Conservation (phyloP, 441 rosid species). For the Pelargonium myrrhifolium region DNA sequence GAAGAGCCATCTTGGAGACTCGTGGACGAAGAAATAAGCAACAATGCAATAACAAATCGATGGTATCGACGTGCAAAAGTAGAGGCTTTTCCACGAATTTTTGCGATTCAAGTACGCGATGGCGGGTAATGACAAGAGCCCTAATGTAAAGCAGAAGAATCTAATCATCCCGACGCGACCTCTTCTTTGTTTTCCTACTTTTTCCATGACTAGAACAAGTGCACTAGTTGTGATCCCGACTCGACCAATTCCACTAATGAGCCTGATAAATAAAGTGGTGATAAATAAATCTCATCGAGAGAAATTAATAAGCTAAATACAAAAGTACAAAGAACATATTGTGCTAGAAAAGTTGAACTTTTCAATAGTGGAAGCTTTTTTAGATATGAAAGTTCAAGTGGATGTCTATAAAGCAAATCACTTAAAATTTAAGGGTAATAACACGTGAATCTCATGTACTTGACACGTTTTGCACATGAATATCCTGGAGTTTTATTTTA, state of each 20-base stretch:
- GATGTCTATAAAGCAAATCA: too few species aligned
- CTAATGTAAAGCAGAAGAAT: slow-evolving; percentile 16
- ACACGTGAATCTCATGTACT: too few species aligned
- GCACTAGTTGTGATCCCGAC: slow-evolving; percentile 21
- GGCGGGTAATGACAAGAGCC: slow-evolving; percentile 21
- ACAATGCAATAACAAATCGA: slow-evolving; percentile 16
- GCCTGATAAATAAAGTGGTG: too few species aligned
- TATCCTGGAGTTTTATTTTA: too few species aligned
- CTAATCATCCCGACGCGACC: slow-evolving; percentile 18
- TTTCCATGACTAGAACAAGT: slow-evolving; percentile 19
- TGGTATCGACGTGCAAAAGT: slow-evolving; percentile 28
- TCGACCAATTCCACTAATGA: slow-evolving; percentile 19
- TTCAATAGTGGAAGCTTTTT: too few species aligned
- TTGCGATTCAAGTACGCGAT: slow-evolving; percentile 19
- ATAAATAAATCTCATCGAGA: too few species aligned
- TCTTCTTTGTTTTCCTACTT: slow-evolving; percentile 18
- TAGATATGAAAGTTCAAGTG: too few species aligned
- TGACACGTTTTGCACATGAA: too few species aligned
- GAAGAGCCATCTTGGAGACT: slow-evolving; percentile 41
- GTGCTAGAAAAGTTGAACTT: too few species aligned
- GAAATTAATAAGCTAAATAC: too few species aligned
- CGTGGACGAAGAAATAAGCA: slow-evolving; percentile 20
- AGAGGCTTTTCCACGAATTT: slow-evolving; percentile 33
- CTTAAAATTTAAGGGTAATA: too few species aligned
- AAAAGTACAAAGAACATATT: too few species aligned